These are phyloP conservation scores for Coffea humblotiana DNA, from an alignment of 305 asterid species.

Conservation along the genomic window DNA sequence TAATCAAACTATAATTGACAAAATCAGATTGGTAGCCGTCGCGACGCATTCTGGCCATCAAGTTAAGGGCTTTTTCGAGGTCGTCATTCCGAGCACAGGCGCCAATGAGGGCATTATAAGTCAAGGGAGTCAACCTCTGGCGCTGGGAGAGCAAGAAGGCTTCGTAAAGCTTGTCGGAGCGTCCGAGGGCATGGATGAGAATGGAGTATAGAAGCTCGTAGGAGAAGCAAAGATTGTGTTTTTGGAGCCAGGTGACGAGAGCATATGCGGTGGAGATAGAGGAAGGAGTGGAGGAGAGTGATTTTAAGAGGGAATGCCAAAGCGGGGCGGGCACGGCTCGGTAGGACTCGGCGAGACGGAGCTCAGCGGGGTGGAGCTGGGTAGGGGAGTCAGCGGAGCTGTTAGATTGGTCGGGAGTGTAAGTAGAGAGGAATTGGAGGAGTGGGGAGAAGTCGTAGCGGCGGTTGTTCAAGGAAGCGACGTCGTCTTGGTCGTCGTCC, in stretches of 20 bases:
- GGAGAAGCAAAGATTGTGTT: slow-evolving; percentile 81
- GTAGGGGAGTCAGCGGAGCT: slow-evolving; percentile 31
- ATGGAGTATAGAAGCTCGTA: slow-evolving; percentile 88
- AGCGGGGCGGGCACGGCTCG: slow-evolving; percentile 85
- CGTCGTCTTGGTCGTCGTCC: slow-evolving; percentile 35
- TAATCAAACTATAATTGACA: slow-evolving; percentile 82
- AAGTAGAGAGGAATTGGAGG: slow-evolving; percentile 62
- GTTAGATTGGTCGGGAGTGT: slow-evolving; percentile 22
- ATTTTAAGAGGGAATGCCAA: slow-evolving; percentile 86
- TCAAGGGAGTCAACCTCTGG: slow-evolving; percentile 72
- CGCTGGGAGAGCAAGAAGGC: slow-evolving; percentile 84
- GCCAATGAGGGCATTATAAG: slow-evolving; percentile 92
- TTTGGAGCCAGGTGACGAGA: slow-evolving; percentile 79
- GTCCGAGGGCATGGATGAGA: slow-evolving; percentile 77
- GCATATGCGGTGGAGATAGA: slow-evolving; percentile 63
- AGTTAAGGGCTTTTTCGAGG: slow-evolving; percentile 76
- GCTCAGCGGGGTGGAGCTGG: slow-evolving; percentile 57
- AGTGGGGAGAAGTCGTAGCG: slow-evolving; percentile 79
- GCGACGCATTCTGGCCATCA: slow-evolving; percentile 80
- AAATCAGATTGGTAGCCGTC: slow-evolving; percentile 87
- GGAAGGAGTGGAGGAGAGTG: slow-evolving; percentile 56
- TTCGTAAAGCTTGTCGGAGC: slow-evolving; percentile 77
- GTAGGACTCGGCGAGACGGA: slow-evolving; percentile 68
- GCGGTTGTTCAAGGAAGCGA: slow-evolving; percentile 45
- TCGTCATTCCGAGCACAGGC: slow-evolving; percentile 92